These are phyloP conservation scores for Penicillium riverlandense DNA, from an alignment of 495 filamentous ascomycete species.

Conservation along the genomic window DNA sequence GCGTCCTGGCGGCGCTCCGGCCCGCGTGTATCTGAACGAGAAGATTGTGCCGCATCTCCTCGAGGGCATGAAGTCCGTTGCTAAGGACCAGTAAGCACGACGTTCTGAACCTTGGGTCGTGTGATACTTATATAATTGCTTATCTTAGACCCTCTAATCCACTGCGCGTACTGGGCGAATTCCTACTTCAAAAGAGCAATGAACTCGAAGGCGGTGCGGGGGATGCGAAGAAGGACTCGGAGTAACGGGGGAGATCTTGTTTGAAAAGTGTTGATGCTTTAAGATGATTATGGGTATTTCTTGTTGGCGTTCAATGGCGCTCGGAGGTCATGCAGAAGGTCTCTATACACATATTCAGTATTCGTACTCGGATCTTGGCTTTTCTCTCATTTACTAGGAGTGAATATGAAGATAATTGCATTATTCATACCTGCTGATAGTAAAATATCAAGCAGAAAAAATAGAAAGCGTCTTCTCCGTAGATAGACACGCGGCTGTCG, in stretches of 20 bases:
- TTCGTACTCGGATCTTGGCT: too few relatives aligned
- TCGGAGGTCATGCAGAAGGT: too few relatives aligned
- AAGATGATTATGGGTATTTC: too few relatives aligned
- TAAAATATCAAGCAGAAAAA: too few relatives aligned
- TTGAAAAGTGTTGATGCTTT: too few relatives aligned
- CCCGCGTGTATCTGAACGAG: slow-evolving; percentile 81
- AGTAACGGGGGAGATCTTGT: not conserved
- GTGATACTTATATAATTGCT: not conserved
- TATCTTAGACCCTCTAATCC: slow-evolving; percentile 64
- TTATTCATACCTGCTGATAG: too few relatives aligned
- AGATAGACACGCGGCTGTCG: too few relatives aligned
- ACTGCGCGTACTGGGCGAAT: slow-evolving; percentile 78
- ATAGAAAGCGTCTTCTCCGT: too few relatives aligned
- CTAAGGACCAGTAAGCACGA: slow-evolving; percentile 65
- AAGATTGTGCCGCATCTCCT: slow-evolving; percentile 78
- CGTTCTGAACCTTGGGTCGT: not conserved
- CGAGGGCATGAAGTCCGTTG: slow-evolving; percentile 87
- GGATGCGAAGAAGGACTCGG: slow-evolving; percentile 11
- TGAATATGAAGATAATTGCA: too few relatives aligned
- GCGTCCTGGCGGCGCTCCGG: slow-evolving; percentile 70
- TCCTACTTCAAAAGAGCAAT: slow-evolving; percentile 70
- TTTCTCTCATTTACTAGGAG: too few relatives aligned
- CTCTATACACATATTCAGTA: too few relatives aligned
- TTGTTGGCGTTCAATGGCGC: too few relatives aligned
- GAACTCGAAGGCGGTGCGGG: slow-evolving; percentile 52